Base-by-base conservation (phyloP, 2,329 filamentous ascomycete species). In the Calonectria montana region DNA sequence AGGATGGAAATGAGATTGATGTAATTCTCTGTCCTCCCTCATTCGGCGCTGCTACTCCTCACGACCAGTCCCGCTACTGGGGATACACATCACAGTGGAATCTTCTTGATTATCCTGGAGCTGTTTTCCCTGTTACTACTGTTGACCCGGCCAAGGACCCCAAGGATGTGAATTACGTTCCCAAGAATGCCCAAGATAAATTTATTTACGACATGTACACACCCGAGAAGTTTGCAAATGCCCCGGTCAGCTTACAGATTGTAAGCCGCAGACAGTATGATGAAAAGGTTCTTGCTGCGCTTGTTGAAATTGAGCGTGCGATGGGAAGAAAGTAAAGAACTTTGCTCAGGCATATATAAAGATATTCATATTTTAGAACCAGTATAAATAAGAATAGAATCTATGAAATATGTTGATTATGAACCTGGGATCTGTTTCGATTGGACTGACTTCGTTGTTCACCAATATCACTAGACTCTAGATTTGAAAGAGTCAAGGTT, bases 31-130 rank as follows among this genome's bases (percentile, higher is more conserved):
- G 88, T 67, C 92, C 91, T 0, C 88, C 86, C 0, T 88, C 87
- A 0, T 89, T 90, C 2, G n/a, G 88, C 86, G 82, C 88, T 72
- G 86, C 81, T 76, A 69, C 83, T 71, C 73, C 91, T 73, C 80
- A 90, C 74, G 82, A 82, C 4, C 75, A 81, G 12, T 82, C 79
- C 4, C 79, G 80, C 77, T 92, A 79, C 84, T 94, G 91, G 91
- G 88, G 87, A 1, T 94, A 94, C 75, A 93, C 91, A 0, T 84
- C 87, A 0, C 88, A 91, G 72, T 94, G 91, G 91, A 94, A 94
- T 78, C 76, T 94, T 48, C 86, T 94, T 1, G 91, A 94, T 79
- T 93, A 93, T 79, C 90, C 92, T 0, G 88, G 86, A 12, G 80
- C 89, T 2, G 86, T 91, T 0, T 92, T 94, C 77, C 92, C 92